Conservation (phyloP, 495 filamentous ascomycete species). For the Neurospora hispaniola region DNA sequence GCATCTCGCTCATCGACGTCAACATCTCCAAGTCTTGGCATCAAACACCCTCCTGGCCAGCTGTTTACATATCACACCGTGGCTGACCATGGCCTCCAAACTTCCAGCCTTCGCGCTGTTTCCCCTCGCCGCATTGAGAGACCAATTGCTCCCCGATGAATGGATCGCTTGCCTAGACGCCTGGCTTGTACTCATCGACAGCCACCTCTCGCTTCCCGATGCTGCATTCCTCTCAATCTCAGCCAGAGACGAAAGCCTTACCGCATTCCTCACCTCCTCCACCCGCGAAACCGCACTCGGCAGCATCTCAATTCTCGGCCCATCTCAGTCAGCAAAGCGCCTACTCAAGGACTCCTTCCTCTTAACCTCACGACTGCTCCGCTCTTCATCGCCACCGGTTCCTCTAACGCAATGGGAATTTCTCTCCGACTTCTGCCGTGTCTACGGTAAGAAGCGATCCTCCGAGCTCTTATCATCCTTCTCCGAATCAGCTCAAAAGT, state of each 20-base stretch:
- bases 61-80: neutral
- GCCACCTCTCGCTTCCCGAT: conserved; percentile 49
- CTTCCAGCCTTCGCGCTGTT: conserved; percentile 67
- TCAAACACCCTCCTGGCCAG: neutral
- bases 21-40: neutral
- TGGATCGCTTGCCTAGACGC: conserved; percentile 72
- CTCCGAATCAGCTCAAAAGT: conserved; percentile 23
- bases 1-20: neutral
- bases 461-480: conserved; percentile 18
- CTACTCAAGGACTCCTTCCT: conserved; percentile 55
- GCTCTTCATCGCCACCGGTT: conserved; percentile 30
- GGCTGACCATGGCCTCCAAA: conserved; percentile 6
- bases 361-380: conserved; percentile 41
- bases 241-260: conserved; percentile 42
- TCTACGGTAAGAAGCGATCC: conserved; percentile 43
- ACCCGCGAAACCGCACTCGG: conserved; percentile 38
- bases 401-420: conserved; percentile 45
- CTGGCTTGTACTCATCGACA: conserved; percentile 56
- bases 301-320: conserved; percentile 29
- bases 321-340: conserved; percentile 34
- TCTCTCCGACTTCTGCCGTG: conserved; percentile 43
- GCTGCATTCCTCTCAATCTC: conserved; percentile 41
- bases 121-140: conserved; percentile 56
- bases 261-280: conserved; percentile 52
- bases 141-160: conserved; percentile 53